phyloP scores from a whole-genome alignment of 129 eudicot genomes.

The Tanacetum coccineum region DNA sequence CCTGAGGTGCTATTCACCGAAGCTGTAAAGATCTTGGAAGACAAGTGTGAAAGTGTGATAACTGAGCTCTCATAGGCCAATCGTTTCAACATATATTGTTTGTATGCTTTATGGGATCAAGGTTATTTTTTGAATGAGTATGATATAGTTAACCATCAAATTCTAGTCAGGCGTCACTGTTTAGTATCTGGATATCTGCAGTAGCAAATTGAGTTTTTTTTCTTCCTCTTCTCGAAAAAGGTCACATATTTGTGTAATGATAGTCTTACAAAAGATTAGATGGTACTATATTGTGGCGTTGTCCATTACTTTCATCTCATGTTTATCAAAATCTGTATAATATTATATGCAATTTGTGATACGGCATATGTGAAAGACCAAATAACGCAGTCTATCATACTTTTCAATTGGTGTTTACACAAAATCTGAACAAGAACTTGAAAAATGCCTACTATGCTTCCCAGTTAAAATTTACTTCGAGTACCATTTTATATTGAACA shows the following conservation, averaged over 20 bases:
- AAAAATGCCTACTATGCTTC: not conserved
- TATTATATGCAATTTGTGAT: no score
- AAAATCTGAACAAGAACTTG: not conserved
- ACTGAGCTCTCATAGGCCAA: slow-evolving; percentile 68
- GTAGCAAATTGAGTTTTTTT: not conserved
- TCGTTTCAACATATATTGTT: not conserved
- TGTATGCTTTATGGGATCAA: not conserved
- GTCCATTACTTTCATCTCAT: not conserved
- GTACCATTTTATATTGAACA: no score
- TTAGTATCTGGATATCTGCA: not conserved
- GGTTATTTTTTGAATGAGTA: slow-evolving; percentile 13
- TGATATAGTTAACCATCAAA: not conserved
- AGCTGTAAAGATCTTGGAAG: slow-evolving; percentile 90
- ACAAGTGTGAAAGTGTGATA: slow-evolving; percentile 74
- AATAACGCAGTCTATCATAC: not conserved
- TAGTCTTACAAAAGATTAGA: not conserved
- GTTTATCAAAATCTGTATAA: no score
- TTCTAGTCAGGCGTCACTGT: not conserved
- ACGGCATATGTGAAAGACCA: not conserved
- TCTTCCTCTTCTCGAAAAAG: not conserved
- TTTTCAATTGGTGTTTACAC: not conserved
- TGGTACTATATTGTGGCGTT: not conserved
- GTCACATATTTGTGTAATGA: not conserved
- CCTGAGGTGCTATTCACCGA: slow-evolving; percentile 82
- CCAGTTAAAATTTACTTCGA: no score